Conservation (phyloP, 108 stramenopile genomes). For the Mayamaea pseudoterrestris region DNA sequence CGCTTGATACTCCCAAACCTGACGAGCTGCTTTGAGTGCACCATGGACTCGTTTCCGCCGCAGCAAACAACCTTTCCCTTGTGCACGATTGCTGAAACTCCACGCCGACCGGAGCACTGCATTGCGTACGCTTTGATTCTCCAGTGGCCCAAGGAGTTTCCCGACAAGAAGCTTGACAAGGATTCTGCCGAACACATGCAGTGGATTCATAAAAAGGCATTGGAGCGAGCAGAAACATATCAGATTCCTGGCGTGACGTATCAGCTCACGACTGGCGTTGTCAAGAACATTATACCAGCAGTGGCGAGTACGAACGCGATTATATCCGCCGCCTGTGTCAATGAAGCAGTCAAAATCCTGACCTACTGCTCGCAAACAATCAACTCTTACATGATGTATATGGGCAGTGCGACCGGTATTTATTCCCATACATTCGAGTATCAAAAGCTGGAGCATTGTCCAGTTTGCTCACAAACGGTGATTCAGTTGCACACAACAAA, state of each 20-base stretch:
- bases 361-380: constrained; percentile 86
- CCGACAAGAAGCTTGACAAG: constrained; percentile 86
- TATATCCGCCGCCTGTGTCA: constrained; percentile 89
- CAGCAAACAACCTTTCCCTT: constrained; percentile 88
- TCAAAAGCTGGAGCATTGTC: constrained; percentile 79
- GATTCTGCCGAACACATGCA: constrained; percentile 90
- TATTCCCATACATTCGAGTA: constrained; percentile 87
- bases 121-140: constrained; percentile 91
- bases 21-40: constrained; percentile 98
- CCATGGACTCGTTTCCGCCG: constrained; percentile 93
- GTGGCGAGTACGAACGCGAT: constrained; percentile 99
- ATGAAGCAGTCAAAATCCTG: constrained; percentile 91
- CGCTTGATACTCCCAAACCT: constrained; percentile 93
- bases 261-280: constrained; percentile 95
- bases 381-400: constrained; percentile 95
- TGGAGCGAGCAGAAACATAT: constrained; percentile 78
- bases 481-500: constrained; percentile 38
- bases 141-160: constrained; percentile 88
- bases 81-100: constrained; percentile 99
- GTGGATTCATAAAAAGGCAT: constrained; percentile 88
- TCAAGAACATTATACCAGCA: constrained; percentile 99
- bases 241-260: constrained; percentile 81
- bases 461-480: constrained; percentile 63
- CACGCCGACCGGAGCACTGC: constrained; percentile 97
- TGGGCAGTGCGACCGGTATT: constrained; percentile 64